Conservation (phyloP, 495 filamentous ascomycete genomes). For the Saxophila tyrrhenica region DNA sequence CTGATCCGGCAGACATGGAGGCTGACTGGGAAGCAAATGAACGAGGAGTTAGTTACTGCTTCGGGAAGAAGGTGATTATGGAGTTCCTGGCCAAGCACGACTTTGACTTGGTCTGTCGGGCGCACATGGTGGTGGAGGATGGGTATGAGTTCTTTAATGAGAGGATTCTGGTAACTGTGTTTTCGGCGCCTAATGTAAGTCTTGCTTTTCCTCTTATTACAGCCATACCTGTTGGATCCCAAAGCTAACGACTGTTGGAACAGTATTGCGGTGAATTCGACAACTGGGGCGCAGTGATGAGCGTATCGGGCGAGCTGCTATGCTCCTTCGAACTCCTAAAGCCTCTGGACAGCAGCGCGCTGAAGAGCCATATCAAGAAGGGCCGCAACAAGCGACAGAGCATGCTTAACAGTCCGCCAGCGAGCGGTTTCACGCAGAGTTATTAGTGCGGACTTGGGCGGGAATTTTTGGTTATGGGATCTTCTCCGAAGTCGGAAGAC, state of each 20-base stretch:
- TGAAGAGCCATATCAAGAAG: constrained; percentile 99
- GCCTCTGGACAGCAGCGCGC: constrained; percentile 85
- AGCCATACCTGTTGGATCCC: background rate
- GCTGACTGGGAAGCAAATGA: constrained; percentile 95
- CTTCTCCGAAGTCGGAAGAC: background rate
- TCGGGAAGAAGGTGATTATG: constrained; percentile 96
- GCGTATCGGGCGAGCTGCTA: constrained; percentile 80
- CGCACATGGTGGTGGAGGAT: constrained; percentile 99
- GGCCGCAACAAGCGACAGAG: constrained; percentile 80
- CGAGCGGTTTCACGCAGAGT: constrained; percentile 23
- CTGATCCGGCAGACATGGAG: constrained; percentile 96
- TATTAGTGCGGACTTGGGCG: constrained; percentile 12
- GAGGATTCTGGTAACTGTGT: constrained; percentile 89
- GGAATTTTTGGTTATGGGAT: background rate
- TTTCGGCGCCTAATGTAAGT: constrained; percentile 93
- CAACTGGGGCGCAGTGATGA: constrained; percentile 99
- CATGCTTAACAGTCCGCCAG: constrained; percentile 75
- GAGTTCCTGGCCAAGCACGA: constrained; percentile 91
- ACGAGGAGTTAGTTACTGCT: constrained; percentile 94
- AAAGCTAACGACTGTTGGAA: constrained; percentile 18
- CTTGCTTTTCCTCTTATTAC: background rate
- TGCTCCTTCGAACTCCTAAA: constrained; percentile 98
- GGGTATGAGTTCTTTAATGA: constrained; percentile 99
- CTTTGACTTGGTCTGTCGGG: constrained; percentile 92
- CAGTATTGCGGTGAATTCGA: constrained; percentile 99